Conservation (phyloP, 202 grass and related monocot species). For the Panicum hallii region DNA sequence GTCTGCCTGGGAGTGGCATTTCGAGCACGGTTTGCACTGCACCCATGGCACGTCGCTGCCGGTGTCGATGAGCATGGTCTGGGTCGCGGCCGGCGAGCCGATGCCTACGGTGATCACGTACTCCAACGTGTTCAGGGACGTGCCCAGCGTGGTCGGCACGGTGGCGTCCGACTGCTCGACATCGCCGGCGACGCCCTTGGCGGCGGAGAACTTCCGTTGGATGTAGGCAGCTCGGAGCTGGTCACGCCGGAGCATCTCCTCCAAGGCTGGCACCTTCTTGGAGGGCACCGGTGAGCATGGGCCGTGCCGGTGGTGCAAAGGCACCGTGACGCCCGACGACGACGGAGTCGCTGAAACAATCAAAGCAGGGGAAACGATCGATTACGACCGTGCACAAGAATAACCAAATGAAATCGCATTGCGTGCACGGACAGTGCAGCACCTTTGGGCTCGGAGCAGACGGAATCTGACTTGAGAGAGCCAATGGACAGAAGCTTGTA, state of each 20-base stretch:
- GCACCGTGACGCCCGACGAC: constrained; percentile 38
- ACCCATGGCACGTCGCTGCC: constrained; percentile 68
- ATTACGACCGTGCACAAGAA: neutral
- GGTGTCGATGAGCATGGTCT: constrained; percentile 54
- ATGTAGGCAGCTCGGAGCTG: constrained; percentile 51
- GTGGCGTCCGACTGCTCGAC: constrained; percentile 28
- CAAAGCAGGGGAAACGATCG: neutral
- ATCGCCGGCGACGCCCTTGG: neutral
- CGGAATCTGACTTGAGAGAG: constrained; percentile 28
- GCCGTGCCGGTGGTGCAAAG: constrained; percentile 57
- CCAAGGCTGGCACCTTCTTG: constrained; percentile 24
- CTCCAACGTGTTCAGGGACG: constrained; percentile 23
- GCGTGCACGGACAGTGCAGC: neutral
- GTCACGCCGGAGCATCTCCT: constrained; percentile 59
- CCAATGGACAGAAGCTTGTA: constrained; percentile 2
- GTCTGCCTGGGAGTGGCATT: constrained; percentile 42
- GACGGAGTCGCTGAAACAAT: constrained; percentile 38
- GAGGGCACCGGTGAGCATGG: constrained; percentile 54
- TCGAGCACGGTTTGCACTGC: constrained; percentile 59
- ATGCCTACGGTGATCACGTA: constrained; percentile 53
- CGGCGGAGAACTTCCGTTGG: constrained; percentile 38
- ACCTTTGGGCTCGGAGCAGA: constrained; percentile 56
- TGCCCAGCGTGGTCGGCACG: constrained; percentile 41
- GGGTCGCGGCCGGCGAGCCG: constrained; percentile 42
- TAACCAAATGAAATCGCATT: neutral